Conservation (phyloP, 2,329 filamentous ascomycete genomes). For the Parafenestella ontariensis region DNA sequence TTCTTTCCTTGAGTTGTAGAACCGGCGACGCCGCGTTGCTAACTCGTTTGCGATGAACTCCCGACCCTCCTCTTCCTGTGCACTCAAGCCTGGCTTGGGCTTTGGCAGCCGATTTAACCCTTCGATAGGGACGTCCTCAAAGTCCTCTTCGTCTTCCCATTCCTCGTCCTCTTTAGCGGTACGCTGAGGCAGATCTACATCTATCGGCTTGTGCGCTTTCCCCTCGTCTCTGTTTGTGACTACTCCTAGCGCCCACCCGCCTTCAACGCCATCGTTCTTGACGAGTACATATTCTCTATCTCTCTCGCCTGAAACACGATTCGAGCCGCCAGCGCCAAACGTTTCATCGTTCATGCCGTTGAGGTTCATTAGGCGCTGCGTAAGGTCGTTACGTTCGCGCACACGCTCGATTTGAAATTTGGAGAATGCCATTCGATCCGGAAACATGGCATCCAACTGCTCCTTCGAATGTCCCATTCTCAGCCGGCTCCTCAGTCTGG, state of each 20-base stretch:
- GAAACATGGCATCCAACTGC: conserved; percentile 95
- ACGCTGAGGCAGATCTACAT: conserved; percentile 72
- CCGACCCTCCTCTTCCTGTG: conserved; percentile 40
- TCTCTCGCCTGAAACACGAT: conserved; percentile 80
- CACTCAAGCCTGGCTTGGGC: conserved; percentile 43
- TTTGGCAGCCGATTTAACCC: conserved; percentile 85
- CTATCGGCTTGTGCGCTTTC: conserved; percentile 85
- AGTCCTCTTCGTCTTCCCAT: conserved; percentile 78
- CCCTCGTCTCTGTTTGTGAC: conserved; percentile 85
- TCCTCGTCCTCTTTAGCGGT: conserved; percentile 64
- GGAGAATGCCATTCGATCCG: conserved; percentile 95
- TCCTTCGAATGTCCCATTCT: conserved; percentile 98
- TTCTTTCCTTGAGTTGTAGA: conserved; percentile 55
- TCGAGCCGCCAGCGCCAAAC: conserved; percentile 65
- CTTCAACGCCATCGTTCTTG: conserved; percentile 92
- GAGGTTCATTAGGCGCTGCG: conserved; percentile 91
- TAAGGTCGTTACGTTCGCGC: conserved; percentile 89
- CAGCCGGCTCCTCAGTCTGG: conserved; percentile 82
- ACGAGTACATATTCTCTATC: conserved; percentile 95
- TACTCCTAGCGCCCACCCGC: conserved; percentile 94
- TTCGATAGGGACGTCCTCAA: conserved; percentile 92
- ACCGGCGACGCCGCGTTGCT: conserved; percentile 54
- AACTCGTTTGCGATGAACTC: conserved; percentile 47
- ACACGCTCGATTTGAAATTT: conserved; percentile 96
- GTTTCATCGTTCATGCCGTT: conserved; percentile 87